These are phyloP conservation scores for Gracilaria domingensis DNA, from an alignment of 23 red algal species.

Conservation along the genomic window DNA sequence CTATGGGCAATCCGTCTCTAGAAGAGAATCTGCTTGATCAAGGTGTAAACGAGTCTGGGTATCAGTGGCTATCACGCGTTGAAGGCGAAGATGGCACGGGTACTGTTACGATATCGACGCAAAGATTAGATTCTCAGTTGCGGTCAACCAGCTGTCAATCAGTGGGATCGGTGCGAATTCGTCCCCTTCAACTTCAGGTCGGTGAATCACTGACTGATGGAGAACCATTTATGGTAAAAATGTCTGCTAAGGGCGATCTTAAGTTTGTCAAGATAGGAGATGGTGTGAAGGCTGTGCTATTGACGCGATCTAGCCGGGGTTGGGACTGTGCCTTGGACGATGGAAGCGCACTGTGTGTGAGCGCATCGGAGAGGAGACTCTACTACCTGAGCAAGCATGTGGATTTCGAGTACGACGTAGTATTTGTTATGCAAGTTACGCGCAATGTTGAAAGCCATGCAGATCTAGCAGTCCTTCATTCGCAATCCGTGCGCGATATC, in stretches of 20 bases:
- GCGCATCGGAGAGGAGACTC: background rate
- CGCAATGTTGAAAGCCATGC: conserved; percentile 4
- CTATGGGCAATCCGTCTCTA: background rate
- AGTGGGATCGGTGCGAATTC: background rate
- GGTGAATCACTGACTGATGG: background rate
- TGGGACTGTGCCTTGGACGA: background rate
- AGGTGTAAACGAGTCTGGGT: background rate
- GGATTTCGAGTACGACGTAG: background rate
- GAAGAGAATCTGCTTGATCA: conserved; percentile 2
- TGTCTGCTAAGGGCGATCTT: conserved; percentile 7
- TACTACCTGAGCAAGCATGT: background rate
- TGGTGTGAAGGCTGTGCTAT: background rate
- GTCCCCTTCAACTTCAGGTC: background rate
- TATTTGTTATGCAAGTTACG: background rate
- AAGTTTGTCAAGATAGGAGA: background rate
- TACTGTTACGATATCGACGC: background rate
- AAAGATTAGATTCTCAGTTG: background rate
- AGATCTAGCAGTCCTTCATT: background rate
- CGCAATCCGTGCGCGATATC: background rate
- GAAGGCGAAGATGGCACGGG: background rate
- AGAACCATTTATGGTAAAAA: background rate
- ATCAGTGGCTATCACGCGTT: background rate
- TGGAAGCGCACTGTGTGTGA: background rate
- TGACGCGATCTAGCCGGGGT: background rate
- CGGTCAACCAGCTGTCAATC: background rate